Base-by-base conservation (phyloP, 108 stramenopile genomes). In the Pinguiococcus pyrenoidosus region DNA sequence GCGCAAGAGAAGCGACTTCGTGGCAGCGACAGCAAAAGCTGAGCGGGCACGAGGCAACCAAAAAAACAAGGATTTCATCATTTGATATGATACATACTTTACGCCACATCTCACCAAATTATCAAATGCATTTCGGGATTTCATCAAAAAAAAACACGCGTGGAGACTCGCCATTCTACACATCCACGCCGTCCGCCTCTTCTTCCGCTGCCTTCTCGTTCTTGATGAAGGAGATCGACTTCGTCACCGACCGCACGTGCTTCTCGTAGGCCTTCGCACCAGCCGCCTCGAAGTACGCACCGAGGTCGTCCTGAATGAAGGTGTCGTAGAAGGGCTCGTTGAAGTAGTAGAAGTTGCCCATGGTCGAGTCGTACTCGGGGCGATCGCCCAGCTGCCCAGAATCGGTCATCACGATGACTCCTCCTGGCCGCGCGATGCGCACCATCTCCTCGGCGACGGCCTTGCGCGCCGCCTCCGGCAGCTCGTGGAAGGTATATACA, bases 401-500 rank as follows among this genome's bases (percentile, higher is more conserved):
- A 29, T 75, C 73, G 3, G 56, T 63, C 3, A 66, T 47, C 17
- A 75, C 69, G 10, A 67, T 34, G 2, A 36, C 51, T 13, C 73
- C 73, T 9, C 64, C 69, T 8, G 55, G 61, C 34, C 42, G 49
- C 14, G 44, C 29, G 10, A 70, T 66, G 21, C 73, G 54, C 9
- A 55, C 65, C 73, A 75, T 67, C 51, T 70, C 69, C 1, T 24
- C 14, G 6, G 62, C 59, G 9, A 35, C 68, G 17, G 40, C 41
- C n/a, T 14, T 1, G 14, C 56, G 55, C 27, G 45, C 56, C 2
- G 47, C 45, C 26, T 35, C 1, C 13, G 73, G 73, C 6, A 75
- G 45, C 46, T 75, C 73, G 51, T 75, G 73, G 36, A 64, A 75
- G 13, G 71, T 49, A 18, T 75, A 75, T 0, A 75, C 56, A 37